phyloP scores from a whole-genome alignment of 2,329 filamentous ascomycete genomes.

The Arthrobotrys megalospora region DNA sequence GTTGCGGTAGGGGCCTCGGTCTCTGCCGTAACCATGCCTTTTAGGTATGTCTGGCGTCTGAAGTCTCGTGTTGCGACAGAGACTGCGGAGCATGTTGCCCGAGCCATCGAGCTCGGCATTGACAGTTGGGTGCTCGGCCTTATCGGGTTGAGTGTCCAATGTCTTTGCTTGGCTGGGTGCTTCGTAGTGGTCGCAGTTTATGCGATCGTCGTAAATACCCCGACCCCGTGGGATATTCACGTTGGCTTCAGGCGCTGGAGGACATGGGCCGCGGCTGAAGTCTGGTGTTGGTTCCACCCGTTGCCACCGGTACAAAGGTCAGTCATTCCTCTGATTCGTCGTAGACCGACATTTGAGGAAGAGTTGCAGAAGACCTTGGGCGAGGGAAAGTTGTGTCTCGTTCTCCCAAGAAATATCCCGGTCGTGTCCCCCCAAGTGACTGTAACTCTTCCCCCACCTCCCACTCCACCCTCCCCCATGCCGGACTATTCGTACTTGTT shows the following conservation, averaged over 20 bases:
- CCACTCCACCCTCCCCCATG: neutral
- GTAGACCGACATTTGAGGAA: slow-evolving; percentile 6
- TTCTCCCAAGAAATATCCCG: neutral
- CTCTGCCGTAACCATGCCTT: slow-evolving; percentile 5
- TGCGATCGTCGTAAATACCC: slow-evolving; percentile 35
- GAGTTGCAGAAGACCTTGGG: slow-evolving; percentile 23
- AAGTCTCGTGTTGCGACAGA: slow-evolving; percentile 16
- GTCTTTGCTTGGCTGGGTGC: slow-evolving; percentile 3
- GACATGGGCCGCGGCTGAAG: slow-evolving; percentile 10
- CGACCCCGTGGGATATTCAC: slow-evolving; percentile 23
- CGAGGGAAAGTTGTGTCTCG: neutral
- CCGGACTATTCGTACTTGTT: neutral
- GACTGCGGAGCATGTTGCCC: neutral
- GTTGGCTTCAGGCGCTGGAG: slow-evolving; percentile 39
- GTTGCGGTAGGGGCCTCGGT: slow-evolving; percentile 4
- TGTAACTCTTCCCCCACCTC: slow-evolving; percentile 10
- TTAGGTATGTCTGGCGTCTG: slow-evolving; percentile 29
- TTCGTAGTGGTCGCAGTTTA: neutral
- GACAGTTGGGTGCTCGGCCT: neutral
- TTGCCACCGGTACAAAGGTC: slow-evolving; percentile 17
- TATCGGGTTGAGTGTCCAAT: neutral
- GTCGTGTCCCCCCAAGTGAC: neutral
- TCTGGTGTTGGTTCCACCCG: slow-evolving; percentile 16
- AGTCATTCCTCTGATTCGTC: slow-evolving; percentile 39
- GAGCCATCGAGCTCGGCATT: neutral